These are phyloP conservation scores for Nakazawaea laoshanensis DNA, from an alignment of 805 yeast species.

Conservation along the genomic window DNA sequence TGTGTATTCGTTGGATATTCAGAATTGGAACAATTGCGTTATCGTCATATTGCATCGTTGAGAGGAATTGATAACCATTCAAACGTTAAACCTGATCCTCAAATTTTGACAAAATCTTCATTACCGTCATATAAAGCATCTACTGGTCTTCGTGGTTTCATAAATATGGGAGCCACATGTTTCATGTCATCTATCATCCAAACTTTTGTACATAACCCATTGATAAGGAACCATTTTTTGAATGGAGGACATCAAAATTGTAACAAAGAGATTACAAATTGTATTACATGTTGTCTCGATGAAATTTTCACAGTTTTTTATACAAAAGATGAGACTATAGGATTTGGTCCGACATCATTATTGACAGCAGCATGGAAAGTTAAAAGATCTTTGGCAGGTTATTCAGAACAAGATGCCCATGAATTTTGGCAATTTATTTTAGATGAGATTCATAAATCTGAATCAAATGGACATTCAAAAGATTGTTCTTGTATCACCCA, in stretches of 20 bases:
- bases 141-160: conserved; percentile 80
- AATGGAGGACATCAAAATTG: conserved; percentile 65
- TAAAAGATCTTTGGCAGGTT: conserved; percentile 83
- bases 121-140: conserved; percentile 46
- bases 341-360: conserved; percentile 75
- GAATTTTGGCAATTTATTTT: conserved; percentile 92
- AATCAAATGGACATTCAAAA: conserved; percentile 13
- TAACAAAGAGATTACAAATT: conserved; percentile 29
- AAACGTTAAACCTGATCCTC: conserved; percentile 15
- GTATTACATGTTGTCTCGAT: conserved; percentile 84
- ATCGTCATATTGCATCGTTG: conserved; percentile 17
- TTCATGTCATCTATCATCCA: conserved; percentile 93
- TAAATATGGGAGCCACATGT: conserved; percentile 95
- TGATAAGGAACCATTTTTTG: conserved; percentile 69
- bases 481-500: conserved; percentile 77
- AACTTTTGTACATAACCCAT: conserved; percentile 83
- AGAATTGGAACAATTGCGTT: conserved; percentile 43
- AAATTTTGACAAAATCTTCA: conserved; percentile 24
- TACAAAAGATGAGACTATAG: conserved; percentile 50
- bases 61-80: conserved; percentile 13
- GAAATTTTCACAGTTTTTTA: conserved; percentile 68
- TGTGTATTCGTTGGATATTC: conserved; percentile 61
- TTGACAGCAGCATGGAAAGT: conserved; percentile 84
- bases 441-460: conserved; percentile 67
- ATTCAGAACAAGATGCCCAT: conserved; percentile 97